Base-by-base conservation (phyloP, 495 filamentous ascomycete genomes). In the Aspergillus sparsus region DNA sequence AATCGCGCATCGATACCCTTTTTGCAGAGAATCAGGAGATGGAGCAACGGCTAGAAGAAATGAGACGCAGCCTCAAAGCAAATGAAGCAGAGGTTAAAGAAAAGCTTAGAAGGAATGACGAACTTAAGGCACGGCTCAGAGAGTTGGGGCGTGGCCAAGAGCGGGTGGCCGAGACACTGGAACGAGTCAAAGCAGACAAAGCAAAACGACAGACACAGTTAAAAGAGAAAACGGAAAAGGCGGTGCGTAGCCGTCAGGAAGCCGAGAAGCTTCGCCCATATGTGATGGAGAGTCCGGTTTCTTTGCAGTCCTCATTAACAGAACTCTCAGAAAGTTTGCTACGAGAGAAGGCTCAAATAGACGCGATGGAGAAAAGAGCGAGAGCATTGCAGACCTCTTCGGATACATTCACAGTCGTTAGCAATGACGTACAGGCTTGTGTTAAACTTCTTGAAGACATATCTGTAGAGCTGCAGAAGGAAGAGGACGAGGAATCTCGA, bases 391-490 rank as follows among this genome's bases (percentile, higher is more conserved):
- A 97, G 68, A 97, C 92, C 3, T 92, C 89, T 16, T 86, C 87
- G 6, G 93, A 97, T 72, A 91, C 91, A 1, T 98, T 97, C 66
- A 81, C 83, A 5, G 85, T 93, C 1, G 90, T 97, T 8, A 77
- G 86, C 7, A 83, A 87, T 36, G 93, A 98, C 66, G 91, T 98
- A 11, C 82, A 86, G 6, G 86, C 87, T 0, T 95, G 91, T 63
- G 89, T 90, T 50, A 93, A 92, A 68, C 80, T 97, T 32, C 86
- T 98, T 3, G 89, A 95, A 44, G 95, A 98, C 55, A 89, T 97
- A 36, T 81, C 87, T 1, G 79, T 78, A 44, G 94, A 97, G 69
- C 74, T 98, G 9, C 77, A 86, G 9, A 96, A 92, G 70, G 92
- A 97, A 71, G 93, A 97, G 7, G 94, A 97, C 51, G 92, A 93